phyloP scores from a whole-genome alignment of 2,329 filamentous ascomycete genomes.

The Neopestalotiopsis sp. region DNA sequence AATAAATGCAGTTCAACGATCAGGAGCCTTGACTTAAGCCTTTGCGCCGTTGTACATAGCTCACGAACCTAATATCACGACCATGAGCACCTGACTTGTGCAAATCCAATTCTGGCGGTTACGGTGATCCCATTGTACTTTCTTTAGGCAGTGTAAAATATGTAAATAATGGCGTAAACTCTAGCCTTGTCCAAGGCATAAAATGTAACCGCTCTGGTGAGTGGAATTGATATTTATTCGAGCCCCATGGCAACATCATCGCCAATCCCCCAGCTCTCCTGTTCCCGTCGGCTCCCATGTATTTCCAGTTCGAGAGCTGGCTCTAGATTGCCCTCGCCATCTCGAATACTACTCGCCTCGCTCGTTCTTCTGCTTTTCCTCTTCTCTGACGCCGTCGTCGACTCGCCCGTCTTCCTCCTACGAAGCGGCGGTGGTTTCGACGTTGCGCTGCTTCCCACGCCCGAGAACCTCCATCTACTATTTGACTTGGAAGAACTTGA shows the following conservation, averaged over 20 bases:
- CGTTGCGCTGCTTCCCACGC: slow-evolving; percentile 22
- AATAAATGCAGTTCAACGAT: too few species aligned
- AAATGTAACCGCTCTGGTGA: background rate
- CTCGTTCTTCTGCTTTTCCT: slow-evolving; percentile 46
- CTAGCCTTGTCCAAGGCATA: background rate
- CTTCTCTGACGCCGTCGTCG: slow-evolving; percentile 19
- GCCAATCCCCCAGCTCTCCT: slow-evolving; percentile 75
- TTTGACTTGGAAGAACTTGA: slow-evolving; percentile 37
- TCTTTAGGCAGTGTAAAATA: too few species aligned
- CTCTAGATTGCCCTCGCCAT: slow-evolving; percentile 34
- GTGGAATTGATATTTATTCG: slow-evolving; percentile 54
- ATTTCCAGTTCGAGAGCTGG: slow-evolving; percentile 53
- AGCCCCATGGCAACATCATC: slow-evolving; percentile 86
- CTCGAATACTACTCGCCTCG: slow-evolving; percentile 43
- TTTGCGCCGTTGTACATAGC: too few species aligned
- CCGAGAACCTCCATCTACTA: slow-evolving; percentile 28
- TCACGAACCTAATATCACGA: too few species aligned
- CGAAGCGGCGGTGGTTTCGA: slow-evolving; percentile 25
- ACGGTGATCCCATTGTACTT: too few species aligned
- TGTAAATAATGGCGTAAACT: background rate
- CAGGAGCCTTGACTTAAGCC: too few species aligned
- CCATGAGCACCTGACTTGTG: too few species aligned
- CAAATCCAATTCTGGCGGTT: too few species aligned
- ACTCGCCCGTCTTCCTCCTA: slow-evolving; percentile 30
- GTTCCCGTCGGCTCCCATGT: slow-evolving; percentile 59